Conservation (phyloP, 208 protist species). For the Leishmania amazonensis region DNA sequence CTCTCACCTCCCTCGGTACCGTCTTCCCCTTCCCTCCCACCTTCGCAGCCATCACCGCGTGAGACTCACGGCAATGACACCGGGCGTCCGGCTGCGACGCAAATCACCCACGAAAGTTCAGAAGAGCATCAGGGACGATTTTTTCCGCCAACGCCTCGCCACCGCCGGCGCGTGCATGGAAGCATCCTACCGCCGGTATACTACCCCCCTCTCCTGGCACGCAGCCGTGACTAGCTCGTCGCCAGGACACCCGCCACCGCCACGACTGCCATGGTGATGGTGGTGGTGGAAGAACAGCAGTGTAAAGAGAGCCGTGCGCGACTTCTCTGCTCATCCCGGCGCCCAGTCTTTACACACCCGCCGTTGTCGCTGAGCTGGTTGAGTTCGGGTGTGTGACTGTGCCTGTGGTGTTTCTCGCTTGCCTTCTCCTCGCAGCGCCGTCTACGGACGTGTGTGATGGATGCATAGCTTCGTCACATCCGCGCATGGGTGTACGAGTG, state of each 20-base stretch:
- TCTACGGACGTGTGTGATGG: neutral
- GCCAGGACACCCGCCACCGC: neutral
- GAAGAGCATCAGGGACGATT: neutral
- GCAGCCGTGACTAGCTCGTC: neutral
- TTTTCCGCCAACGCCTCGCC: slow-evolving; percentile 2
- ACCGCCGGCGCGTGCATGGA: slow-evolving; percentile 11
- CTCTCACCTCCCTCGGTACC: neutral
- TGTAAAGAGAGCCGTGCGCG: neutral
- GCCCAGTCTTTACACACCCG: neutral
- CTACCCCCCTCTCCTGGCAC: slow-evolving; percentile 24
- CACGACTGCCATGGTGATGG: neutral
- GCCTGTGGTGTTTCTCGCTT: neutral
- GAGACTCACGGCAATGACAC: neutral
- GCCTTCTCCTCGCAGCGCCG: neutral
- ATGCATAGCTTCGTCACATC: neutral
- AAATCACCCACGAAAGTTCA: neutral
- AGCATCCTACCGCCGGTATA: slow-evolving; percentile 29
- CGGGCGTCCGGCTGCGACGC: neutral
- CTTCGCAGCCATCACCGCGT: neutral
- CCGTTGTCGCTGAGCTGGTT: too few relatives aligned
- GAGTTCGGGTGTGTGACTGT: neutral
- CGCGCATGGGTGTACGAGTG: neutral
- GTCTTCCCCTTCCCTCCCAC: neutral
- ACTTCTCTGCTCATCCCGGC: neutral
- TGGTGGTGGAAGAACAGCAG: neutral